Conservation (phyloP, 805 yeast species). For the Myxozyma udenii region DNA sequence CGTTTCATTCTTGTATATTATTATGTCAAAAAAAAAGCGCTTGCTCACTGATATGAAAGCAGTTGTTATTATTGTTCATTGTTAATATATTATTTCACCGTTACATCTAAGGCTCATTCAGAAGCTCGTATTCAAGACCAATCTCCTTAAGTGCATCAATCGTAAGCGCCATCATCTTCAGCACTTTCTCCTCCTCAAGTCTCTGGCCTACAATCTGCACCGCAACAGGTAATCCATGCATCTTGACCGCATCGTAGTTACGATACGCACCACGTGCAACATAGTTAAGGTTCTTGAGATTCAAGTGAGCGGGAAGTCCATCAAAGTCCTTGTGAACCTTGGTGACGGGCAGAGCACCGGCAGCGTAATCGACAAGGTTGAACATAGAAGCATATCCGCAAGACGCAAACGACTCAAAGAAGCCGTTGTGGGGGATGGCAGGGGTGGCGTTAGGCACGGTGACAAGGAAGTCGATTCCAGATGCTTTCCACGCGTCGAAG, state of each 20-base stretch:
- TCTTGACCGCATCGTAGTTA: constrained; percentile 51
- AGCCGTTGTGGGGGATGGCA: constrained; percentile 42
- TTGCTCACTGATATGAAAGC: too few species aligned
- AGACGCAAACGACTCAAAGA: constrained; percentile 40
- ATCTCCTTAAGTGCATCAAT: constrained; percentile 38
- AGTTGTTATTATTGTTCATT: too few species aligned
- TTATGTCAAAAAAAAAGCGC: too few species aligned
- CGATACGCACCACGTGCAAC: constrained; percentile 47
- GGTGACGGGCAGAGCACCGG: constrained; percentile 58
- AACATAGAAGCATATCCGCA: constrained; percentile 55
- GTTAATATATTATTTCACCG: too few species aligned
- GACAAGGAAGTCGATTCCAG: constrained; percentile 41
- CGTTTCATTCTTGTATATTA: too few species aligned
- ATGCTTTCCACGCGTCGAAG: constrained; percentile 39
- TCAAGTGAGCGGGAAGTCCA: constrained; percentile 36
- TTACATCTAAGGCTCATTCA: constrained; percentile 28
- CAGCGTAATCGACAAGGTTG: constrained; percentile 56
- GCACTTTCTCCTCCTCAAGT: constrained; percentile 59
- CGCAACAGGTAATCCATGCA: constrained; percentile 60
- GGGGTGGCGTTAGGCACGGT: constrained; percentile 47
- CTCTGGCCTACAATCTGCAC: constrained; percentile 63
- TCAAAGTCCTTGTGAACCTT: constrained; percentile 46
- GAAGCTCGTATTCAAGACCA: constrained; percentile 34
- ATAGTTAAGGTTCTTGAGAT: constrained; percentile 37
- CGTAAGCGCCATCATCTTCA: constrained; percentile 47